phyloP scores from a whole-genome alignment of 2,329 filamentous ascomycete species.

The Fusarium chaquense region DNA sequence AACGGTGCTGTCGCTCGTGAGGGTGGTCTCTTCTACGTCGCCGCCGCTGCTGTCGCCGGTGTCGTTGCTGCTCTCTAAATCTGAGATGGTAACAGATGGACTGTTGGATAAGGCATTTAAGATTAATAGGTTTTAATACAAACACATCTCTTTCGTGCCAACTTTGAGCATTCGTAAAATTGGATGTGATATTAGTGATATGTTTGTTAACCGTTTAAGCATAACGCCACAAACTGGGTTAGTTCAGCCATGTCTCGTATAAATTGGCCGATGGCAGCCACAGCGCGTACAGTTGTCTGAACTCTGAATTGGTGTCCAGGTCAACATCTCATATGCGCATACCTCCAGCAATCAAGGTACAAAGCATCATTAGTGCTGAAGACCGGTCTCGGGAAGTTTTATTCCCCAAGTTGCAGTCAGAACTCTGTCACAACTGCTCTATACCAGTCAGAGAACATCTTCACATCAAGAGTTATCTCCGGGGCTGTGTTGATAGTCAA shows the following conservation, averaged over 20 bases:
- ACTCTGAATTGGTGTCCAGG: not conserved
- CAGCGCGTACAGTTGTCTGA: not conserved
- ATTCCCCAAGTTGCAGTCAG: not conserved
- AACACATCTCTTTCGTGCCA: slow-evolving; percentile 7
- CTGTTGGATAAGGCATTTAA: slow-evolving; percentile 4
- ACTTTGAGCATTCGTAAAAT: not conserved
- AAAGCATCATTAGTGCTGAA: not conserved
- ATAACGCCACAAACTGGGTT: slow-evolving; percentile 1
- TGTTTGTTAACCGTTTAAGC: not conserved
- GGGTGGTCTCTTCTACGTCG: slow-evolving; percentile 48
- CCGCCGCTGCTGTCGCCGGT: slow-evolving; percentile 50
- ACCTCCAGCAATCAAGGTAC: not conserved
- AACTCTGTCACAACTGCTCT: not conserved
- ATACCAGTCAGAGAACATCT: not conserved
- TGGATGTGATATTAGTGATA: not conserved
- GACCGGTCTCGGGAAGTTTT: not conserved
- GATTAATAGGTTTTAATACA: slow-evolving; percentile 31
- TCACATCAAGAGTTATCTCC: not conserved
- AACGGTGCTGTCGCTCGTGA: slow-evolving; percentile 43
- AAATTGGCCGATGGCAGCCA: not conserved
- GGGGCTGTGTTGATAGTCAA: not conserved
- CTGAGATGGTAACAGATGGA: not conserved
- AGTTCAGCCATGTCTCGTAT: slow-evolving; percentile 3
- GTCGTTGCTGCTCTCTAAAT: slow-evolving; percentile 49
- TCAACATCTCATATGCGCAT: not conserved